Conservation (phyloP, 169 alveolate genomes). For the Plasmodium coatneyi region DNA sequence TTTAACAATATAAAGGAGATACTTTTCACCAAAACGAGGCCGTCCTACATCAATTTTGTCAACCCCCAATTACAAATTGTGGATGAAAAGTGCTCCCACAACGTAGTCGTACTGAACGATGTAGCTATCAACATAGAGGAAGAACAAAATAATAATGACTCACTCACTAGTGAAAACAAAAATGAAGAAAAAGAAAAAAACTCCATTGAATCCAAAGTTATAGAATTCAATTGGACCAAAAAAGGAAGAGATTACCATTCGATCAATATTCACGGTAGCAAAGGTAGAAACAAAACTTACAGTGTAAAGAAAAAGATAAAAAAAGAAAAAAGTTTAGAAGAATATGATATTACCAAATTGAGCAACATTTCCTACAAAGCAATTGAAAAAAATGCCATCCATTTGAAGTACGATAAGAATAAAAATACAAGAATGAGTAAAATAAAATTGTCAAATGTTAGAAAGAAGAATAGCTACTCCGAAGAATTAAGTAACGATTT, state of each 20-base stretch:
- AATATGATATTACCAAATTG: constrained; percentile 24
- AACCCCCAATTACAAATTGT: constrained; percentile 62
- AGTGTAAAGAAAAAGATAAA: constrained; percentile 37
- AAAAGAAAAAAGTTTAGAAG: constrained; percentile 17
- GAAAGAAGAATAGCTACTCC: not conserved
- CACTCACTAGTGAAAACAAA: not conserved
- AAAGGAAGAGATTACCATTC: constrained; percentile 7
- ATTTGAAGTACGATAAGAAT: constrained; percentile 27
- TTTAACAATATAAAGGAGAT: constrained; percentile 78
- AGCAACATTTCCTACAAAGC: constrained; percentile 38
- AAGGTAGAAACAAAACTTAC: constrained; percentile 12
- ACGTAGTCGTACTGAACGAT: constrained; percentile 31
- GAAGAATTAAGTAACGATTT: constrained; percentile 32
- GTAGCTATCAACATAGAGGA: constrained; percentile 10
- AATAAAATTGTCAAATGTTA: constrained; percentile 24
- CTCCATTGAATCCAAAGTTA: not conserved
- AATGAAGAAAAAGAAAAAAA: not conserved
- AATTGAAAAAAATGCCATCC: constrained; percentile 32
- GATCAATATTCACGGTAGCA: not conserved
- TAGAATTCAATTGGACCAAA: not conserved
- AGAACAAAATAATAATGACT: not conserved
- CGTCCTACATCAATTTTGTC: constrained; percentile 40
- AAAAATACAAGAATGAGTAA: constrained; percentile 10
- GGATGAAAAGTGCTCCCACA: constrained; percentile 48
- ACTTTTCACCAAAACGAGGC: constrained; percentile 71